Evolutionary conservation across 305 asterid genomes (phyloP), one percentile per base, ranked within the genome.

Genomic region (Fraxinus baroniana): DNA sequence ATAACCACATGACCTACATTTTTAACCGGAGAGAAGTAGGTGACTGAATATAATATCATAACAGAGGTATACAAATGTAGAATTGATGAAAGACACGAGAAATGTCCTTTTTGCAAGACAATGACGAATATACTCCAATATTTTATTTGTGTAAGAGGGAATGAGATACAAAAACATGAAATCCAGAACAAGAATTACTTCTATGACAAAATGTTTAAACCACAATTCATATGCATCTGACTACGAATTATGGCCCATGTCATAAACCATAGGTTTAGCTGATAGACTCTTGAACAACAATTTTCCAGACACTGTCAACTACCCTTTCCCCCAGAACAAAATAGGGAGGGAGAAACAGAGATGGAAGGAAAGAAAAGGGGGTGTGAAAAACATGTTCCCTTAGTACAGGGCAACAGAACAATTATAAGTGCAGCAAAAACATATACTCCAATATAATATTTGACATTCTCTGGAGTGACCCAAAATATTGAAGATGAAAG

Each of bases 1-100:
- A 68, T 32, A 79, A 72, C 33, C 20, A 70, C 36, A 32, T 22
- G 44, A 66, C 77, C 70, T 80, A 22, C 4, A 84, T 9, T 76
- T 7, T 75, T 7, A 79, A 68, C 57, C 26, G 4, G 75, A 57
- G 12, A 78, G 28, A 52, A 32, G 24, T 17, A 28, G 32, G 74
- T 66, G 18, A 70, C 62, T 64, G 2, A 62, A 76, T 49, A 20
- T n/a, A 74, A 30, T 9, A 74, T 62, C 71, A 62, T 62, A 22
- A 62, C 22, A 18, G 32, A 62, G 71, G 37, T 26, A 66, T 66
- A 66, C 3, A 32, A 13, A 33, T 33, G 5, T 33, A 32, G 24
- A 15, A 17, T 6, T 71, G 20, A 37, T 71, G 76, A 17, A 33
- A 71, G 22, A 33, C 41, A 71, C 12, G 32, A 33, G 3, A 71